These are phyloP conservation scores for Trichothecium sympodiale DNA, from an alignment of 2,329 filamentous ascomycete species.

Conservation along the genomic window DNA sequence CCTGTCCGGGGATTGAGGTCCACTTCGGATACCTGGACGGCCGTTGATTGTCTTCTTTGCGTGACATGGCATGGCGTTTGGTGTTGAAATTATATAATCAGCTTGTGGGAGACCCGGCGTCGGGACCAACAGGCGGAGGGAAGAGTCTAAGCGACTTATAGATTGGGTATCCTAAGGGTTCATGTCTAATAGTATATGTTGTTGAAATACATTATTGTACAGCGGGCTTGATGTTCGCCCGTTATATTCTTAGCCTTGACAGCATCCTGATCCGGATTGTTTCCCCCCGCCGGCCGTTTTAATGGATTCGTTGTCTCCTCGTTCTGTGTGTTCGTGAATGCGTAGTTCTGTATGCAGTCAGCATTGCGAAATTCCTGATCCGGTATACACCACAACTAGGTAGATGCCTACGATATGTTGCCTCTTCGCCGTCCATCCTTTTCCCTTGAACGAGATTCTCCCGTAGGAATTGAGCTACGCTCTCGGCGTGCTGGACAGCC, in stretches of 20 bases:
- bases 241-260: slow-evolving; percentile 10
- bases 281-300: slow-evolving; percentile 43
- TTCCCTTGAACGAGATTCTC: slow-evolving; percentile 84
- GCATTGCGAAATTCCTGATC: too few species aligned
- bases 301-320: slow-evolving; percentile 86
- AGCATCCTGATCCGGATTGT: slow-evolving; percentile 18
- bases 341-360: slow-evolving; percentile 54
- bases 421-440: slow-evolving; percentile 27
- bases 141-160: slow-evolving; percentile 2
- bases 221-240: slow-evolving; percentile 1
- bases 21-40: too few species aligned
- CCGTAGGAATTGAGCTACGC: slow-evolving; percentile 68
- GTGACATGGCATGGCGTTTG: slow-evolving; percentile 16
- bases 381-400: too few species aligned
- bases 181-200: slow-evolving; percentile 7
- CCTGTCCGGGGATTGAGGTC: slow-evolving; percentile 61
- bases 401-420: slow-evolving; percentile 42
- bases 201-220: slow-evolving; percentile 16
- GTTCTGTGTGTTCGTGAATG: slow-evolving; percentile 85
- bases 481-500: slow-evolving; percentile 67
- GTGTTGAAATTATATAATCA: not conserved
- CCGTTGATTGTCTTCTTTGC: not conserved
- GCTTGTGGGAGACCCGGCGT: slow-evolving; percentile 7
- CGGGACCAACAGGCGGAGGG: slow-evolving; percentile 7
- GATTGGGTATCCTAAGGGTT: slow-evolving; percentile 19